These are phyloP conservation scores for Dittrichia graveolens DNA, from an alignment of 129 eudicot species.

Conservation along the genomic window DNA sequence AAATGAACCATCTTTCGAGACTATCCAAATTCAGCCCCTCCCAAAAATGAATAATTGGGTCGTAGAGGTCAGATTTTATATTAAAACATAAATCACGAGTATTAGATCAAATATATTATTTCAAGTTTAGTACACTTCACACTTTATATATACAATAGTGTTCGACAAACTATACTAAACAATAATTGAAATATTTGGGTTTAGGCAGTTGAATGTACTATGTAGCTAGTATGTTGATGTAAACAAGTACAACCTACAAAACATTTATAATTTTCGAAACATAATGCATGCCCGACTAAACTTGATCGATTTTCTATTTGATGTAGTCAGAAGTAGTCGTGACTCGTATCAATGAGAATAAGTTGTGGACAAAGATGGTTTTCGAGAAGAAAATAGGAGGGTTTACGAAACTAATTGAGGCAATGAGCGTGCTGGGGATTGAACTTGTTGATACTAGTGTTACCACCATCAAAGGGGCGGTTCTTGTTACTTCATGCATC, in stretches of 20 bases:
- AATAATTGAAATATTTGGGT: no score
- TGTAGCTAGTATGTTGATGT: no score
- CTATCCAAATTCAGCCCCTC: slow-evolving; percentile 32
- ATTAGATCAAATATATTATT: no score
- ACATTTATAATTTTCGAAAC: background rate
- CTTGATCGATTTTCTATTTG: background rate
- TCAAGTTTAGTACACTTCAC: no score
- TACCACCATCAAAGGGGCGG: slow-evolving; percentile 68
- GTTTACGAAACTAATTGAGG: slow-evolving; percentile 56
- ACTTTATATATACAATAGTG: no score
- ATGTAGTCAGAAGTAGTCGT: slow-evolving; percentile 61
- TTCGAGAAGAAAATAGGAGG: slow-evolving; percentile 57
- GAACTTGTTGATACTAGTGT: slow-evolving; percentile 51
- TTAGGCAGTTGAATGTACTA: no score
- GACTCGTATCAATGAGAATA: slow-evolving; percentile 47
- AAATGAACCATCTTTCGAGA: slow-evolving; percentile 35
- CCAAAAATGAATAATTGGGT: slow-evolving; percentile 59
- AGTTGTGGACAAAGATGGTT: slow-evolving; percentile 67
- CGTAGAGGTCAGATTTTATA: slow-evolving; percentile 48
- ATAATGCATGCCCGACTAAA: background rate
- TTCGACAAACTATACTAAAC: no score
- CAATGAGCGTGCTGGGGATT: slow-evolving; percentile 52
- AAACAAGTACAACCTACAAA: background rate
- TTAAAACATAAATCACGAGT: background rate
- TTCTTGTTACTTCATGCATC: slow-evolving; percentile 57